Base-by-base conservation (phyloP, 2,329 filamentous ascomycete genomes). In the Fusarium anthophilum region DNA sequence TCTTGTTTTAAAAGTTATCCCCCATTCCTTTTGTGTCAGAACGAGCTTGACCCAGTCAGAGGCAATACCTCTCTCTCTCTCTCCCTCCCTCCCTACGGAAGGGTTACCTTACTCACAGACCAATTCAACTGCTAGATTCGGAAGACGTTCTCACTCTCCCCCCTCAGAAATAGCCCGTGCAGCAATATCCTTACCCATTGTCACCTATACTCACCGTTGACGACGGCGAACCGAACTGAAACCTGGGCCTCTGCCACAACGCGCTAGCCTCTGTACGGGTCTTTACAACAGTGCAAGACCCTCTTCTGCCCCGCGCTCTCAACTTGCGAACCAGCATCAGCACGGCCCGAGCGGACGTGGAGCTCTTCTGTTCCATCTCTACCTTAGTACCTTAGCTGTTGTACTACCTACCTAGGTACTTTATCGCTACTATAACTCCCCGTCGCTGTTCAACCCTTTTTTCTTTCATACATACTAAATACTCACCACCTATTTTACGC, bases 221-320 rank as follows among this genome's bases (percentile, higher is more conserved):
- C 66, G 65, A 77, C 76, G 67, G 71, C 71, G 75, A 78, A 57
- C 74, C 72, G 75, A 77, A 78, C 76, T 78, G 76, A 78, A 78
- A 78, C 76, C 69, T 77, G 69, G 74, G 55, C 72, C 75, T 77
- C 73, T 72, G 50, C 69, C 63, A 75, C 72, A 48, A 70, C 64
- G 62, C 75, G 59, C 76, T 73, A 75, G 63, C 72, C 69, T 57
- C 43, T 59, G 56, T 38, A 51, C 32, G 32, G 56, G 20, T 51
- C 56, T 38, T 22, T 58, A 63, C 65, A 65, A 50, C 73, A 62
- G 64, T 59, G 53, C 66, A 47, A 48, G 56, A 37, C 56, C 56
- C 56, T 59, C 62, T 55, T 78, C 69, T 77, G 76, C 74, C 74
- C 76, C 69, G 74, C 75, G 76, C 55, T 50, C 71, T 61, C 30